Conservation (phyloP, 805 yeast species). For the Wickerhamiella nectarea region DNA sequence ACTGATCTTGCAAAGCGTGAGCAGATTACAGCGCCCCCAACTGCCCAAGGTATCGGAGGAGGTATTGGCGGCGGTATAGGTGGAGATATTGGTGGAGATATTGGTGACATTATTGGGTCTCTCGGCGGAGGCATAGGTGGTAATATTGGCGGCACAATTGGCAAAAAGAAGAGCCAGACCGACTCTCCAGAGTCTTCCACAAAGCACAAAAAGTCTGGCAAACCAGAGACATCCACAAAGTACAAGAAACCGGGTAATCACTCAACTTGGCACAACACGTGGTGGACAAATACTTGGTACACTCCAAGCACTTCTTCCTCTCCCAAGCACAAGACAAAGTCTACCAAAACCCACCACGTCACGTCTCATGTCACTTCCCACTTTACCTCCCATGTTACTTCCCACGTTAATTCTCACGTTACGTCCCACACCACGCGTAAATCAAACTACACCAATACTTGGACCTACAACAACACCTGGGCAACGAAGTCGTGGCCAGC, state of each 20-base stretch:
- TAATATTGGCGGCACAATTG: conserved; percentile 3
- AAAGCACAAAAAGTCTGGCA: no score
- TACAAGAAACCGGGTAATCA: no score
- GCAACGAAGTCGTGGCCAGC: conserved; percentile 4
- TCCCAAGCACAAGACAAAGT: no score
- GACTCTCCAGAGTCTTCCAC: not conserved
- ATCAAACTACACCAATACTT: not conserved
- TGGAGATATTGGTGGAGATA: conserved; percentile 2
- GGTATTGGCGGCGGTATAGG: conserved; percentile 6
- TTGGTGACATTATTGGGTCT: conserved; percentile 5
- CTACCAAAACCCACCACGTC: no score
- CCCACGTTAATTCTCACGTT: not conserved
- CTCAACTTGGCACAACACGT: conserved; percentile 5
- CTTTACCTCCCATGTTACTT: not conserved
- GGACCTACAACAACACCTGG: conserved; percentile 1
- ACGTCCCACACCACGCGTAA: not conserved
- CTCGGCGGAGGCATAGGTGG: conserved; percentile 7
- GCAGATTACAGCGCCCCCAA: not conserved
- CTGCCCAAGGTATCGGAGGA: conserved; percentile 1
- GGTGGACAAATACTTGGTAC: conserved; percentile 5
- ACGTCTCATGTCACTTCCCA: not conserved
- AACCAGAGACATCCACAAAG: no score
- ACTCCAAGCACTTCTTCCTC: no score
- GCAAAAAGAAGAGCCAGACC: not conserved
- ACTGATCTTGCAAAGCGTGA: not conserved